Base-by-base conservation (phyloP, 2,329 filamentous ascomycete species). In the Pezicula radicicola region DNA sequence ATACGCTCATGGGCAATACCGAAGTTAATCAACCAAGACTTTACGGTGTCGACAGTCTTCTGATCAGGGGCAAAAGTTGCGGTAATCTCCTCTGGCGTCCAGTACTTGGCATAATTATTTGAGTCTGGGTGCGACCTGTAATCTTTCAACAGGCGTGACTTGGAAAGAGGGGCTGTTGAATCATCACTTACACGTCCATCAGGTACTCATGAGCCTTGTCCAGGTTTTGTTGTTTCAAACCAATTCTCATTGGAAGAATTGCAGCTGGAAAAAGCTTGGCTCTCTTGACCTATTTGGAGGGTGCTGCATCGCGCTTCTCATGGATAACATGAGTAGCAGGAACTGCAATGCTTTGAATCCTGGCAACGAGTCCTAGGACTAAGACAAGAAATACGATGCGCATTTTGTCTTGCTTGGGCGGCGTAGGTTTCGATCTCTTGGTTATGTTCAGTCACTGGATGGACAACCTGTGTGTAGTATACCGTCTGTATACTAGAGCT, bases 81-180 rank as follows among this genome's bases (percentile, higher is more conserved):
- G 43, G 60, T 56, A 12, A 70, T 61, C 40, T 70, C 59, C 25
- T 67, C 62, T 1, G 61, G 50, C 8, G 61, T 64, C 60, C 64
- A 68, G 50, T 70, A 63, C 42, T 69, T 65, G 27, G 65, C 69
- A 54, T 68, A 72, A 12, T 65, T 64, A 4, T 57, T 47, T 13
- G 61, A 65, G 3, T 48, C 43, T 16, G 61, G 61, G 35, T 58
- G 46, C 25, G 62, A 63, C 33, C 62, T 64, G 37, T 30, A 21
- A n/a, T 16, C 16, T 39, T 37, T 19, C 12, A 30, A 30, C 10
- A 21, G 28, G 27, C 37, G 13, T 41, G 15, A 15, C 27, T n/a
- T 39, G 12, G 16, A 19, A 25, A 33, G 39, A 36, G 6, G 28
- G 28, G 28, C 28, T 30, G 10, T 30, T 9, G 7, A 16, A 33